Conservation (phyloP, 768 basidiomycete genomes). For the Lactarius trivialis region DNA sequence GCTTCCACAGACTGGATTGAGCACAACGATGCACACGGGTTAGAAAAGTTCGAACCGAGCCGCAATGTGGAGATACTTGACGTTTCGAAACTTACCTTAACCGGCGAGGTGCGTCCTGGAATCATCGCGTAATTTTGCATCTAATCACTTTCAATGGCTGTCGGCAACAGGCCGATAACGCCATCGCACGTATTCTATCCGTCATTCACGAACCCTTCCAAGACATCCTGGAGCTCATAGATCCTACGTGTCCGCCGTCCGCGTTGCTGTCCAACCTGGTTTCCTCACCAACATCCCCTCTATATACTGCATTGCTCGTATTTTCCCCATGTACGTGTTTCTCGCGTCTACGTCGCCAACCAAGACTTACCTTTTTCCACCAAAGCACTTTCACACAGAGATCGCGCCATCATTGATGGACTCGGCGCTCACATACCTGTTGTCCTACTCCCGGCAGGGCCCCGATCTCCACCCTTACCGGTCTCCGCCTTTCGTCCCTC, state of each 20-base stretch:
- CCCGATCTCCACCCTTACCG: constrained; percentile 11
- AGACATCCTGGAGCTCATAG: constrained; percentile 45
- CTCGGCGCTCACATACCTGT: constrained; percentile 52
- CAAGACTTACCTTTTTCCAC: background rate
- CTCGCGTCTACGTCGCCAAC: background rate
- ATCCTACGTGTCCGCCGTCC: constrained; percentile 48
- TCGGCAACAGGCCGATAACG: constrained; percentile 18
- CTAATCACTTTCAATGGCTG: background rate
- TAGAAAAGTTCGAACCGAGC: constrained; percentile 59
- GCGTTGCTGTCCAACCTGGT: constrained; percentile 45
- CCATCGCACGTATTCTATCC: constrained; percentile 31
- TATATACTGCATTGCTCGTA: constrained; percentile 57
- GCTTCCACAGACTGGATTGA: constrained; percentile 73
- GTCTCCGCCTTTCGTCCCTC: constrained; percentile 53
- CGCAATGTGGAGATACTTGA: constrained; percentile 59
- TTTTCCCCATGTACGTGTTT: constrained; percentile 35
- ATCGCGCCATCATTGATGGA: constrained; percentile 33
- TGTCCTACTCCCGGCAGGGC: constrained; percentile 37
- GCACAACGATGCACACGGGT: constrained; percentile 54
- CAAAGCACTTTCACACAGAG: constrained; percentile 22
- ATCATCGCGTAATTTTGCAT: background rate
- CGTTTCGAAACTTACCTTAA: constrained; percentile 39
- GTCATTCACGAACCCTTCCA: constrained; percentile 53
- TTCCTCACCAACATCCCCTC: constrained; percentile 49
- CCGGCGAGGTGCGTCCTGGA: constrained; percentile 39